These are phyloP conservation scores for Vigna radiata DNA, from an alignment of 306 rosid species.

Conservation along the genomic window DNA sequence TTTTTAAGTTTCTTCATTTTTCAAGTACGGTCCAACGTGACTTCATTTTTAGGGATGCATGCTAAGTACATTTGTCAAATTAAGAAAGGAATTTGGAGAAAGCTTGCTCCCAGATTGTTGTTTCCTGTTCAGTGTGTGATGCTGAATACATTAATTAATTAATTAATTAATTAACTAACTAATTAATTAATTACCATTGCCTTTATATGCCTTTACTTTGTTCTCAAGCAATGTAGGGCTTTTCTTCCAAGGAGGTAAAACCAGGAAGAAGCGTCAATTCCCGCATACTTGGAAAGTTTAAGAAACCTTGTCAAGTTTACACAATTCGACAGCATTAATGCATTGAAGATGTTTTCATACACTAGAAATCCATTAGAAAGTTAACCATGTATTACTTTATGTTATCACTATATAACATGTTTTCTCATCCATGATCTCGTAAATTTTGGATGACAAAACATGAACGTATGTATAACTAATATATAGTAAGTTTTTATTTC, in stretches of 20 bases:
- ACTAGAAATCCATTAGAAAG: not conserved
- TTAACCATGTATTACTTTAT: not conserved
- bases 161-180: not conserved
- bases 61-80: constrained; percentile 3
- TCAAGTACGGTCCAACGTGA: constrained; percentile 17
- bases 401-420: not conserved
- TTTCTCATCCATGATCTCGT: not conserved
- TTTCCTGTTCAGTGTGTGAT: constrained; percentile 1
- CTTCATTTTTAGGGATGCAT: constrained; percentile 13
- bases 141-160: not conserved
- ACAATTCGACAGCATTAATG: not conserved
- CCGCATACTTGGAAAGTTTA: constrained; percentile 34
- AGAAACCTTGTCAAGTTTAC: not conserved
- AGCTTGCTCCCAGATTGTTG: constrained; percentile 25
- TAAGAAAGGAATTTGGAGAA: constrained; percentile 26
- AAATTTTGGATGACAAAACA: not conserved
- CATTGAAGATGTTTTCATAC: not conserved
- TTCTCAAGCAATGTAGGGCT: constrained; percentile 38
- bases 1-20: constrained; percentile 29
- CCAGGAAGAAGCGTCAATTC: constrained; percentile 22
- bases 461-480: not conserved
- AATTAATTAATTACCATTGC: not conserved
- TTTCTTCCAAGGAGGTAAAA: not conserved
- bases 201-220: constrained; percentile 41
- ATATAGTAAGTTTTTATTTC: not conserved